Evolutionary conservation across 129 eudicot genomes (phyloP), one percentile per base, ranked within the genome.

Genomic region (Lactuca sativa): DNA sequence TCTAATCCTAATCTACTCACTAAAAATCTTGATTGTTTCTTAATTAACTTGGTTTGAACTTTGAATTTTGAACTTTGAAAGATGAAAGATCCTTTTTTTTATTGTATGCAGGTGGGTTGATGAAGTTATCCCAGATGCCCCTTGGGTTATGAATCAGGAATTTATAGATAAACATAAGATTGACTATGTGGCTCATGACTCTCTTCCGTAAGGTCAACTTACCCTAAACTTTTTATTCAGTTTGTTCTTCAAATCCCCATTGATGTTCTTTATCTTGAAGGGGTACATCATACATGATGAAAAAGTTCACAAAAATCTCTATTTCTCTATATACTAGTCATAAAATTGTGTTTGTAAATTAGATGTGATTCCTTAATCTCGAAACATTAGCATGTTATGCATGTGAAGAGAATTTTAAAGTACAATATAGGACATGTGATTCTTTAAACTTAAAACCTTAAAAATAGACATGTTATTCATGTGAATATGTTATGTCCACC

Each of bases 61-160:
- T 25, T 25, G 30, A 25, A 25, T 0, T 0, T 0, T 25, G 30
- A 25, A 25, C 1, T 0, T 0, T 25, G 30, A 25, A 25, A 25
- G 30, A 25, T 43, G 49, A 78, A 58, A 62, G 37, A 36, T 65
- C 12, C 36, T 33, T 49, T 16, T 9, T 54, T 59, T 4, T 4
- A 14, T 18, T 71, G 59, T 48, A 32, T 75, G 72, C 95, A 93
- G 98, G 80, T 93, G 98, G 96, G 98, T 93, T 80, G 98, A 93
- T 74, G 98, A 93, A 81, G 98, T 93, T 76, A 93, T 93, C 67
- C 97, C 98, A 38, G 98, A 93, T 74, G 98, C 98, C 14, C 98
- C 96, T 0, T 93, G 98, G 98, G 98, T 93, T 57, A 74, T 89
- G 72, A 69, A 78, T 55, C 86, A 86, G 82, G 98, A 89, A 72